Conservation (phyloP, 2,329 filamentous ascomycete species). For the Colletotrichum sp. region DNA sequence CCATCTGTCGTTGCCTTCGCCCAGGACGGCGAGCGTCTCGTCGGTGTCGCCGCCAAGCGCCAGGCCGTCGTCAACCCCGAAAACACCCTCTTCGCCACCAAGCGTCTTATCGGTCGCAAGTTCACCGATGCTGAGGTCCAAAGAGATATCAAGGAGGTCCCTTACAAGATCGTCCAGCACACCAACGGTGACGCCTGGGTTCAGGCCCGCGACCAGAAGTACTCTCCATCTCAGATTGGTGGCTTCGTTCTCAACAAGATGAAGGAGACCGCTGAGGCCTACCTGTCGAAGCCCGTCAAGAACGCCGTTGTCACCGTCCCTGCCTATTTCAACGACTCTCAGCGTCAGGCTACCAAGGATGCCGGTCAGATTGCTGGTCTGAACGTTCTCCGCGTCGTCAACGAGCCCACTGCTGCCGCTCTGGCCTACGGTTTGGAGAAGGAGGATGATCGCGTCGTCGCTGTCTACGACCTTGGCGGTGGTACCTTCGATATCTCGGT, state of each 20-base stretch:
- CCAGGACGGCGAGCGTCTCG: conserved; percentile 92
- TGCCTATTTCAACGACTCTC: conserved; percentile 98
- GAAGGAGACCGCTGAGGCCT: conserved; percentile 97
- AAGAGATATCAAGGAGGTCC: conserved; percentile 95
- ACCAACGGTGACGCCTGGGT: conserved; percentile 97
- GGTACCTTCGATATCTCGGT: conserved; percentile 99
- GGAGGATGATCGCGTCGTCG: conserved; percentile 86
- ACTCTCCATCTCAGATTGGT: conserved; percentile 98
- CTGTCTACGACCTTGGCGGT: conserved; percentile 97
- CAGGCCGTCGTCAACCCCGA: conserved; percentile 98
- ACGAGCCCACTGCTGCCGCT: conserved; percentile 95
- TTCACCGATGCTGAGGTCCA: conserved; percentile 94
- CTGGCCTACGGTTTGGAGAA: conserved; percentile 97
- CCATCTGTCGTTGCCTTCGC: conserved; percentile 96
- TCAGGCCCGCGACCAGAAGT: conserved; percentile 89
- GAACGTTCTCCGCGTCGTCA: conserved; percentile 96
- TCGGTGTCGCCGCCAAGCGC: conserved; percentile 97
- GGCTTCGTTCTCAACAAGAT: conserved; percentile 97
- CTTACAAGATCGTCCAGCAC: conserved; percentile 98
- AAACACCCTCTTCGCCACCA: conserved; percentile 97
- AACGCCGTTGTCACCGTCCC: conserved; percentile 97
- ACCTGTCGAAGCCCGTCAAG: conserved; percentile 88
- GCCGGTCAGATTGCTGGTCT: conserved; percentile 95
- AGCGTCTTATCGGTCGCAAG: conserved; percentile 98
- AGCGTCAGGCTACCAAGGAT: conserved; percentile 98